These are phyloP conservation scores for Diaporthe caulivora DNA, from an alignment of 2,329 filamentous ascomycete species.

Conservation along the genomic window DNA sequence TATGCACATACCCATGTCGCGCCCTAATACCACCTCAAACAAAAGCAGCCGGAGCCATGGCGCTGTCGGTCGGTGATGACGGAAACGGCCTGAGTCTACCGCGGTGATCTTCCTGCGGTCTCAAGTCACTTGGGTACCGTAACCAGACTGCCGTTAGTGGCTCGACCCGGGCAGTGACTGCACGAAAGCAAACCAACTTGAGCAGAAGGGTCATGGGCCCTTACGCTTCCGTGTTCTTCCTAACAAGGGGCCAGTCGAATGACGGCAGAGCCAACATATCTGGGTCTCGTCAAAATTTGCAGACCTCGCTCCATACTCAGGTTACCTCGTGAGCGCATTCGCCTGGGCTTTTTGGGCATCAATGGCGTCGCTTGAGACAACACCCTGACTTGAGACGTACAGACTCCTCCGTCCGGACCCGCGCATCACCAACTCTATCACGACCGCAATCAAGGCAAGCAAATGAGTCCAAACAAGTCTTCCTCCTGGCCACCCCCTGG, in stretches of 20 bases:
- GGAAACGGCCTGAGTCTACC: neutral
- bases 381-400: neutral
- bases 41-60: constrained; percentile 11
- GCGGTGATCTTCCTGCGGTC: neutral
- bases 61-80: neutral
- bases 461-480: neutral
- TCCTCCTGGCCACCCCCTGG: neutral
- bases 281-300: constrained; percentile 1
- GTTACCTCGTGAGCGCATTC: neutral
- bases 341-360: neutral
- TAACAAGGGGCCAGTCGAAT: neutral
- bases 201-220: neutral
- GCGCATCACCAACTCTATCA: neutral
- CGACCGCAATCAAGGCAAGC: neutral
- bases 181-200: neutral
- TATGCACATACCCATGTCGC: constrained; percentile 15
- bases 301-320: neutral
- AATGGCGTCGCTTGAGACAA: neutral
- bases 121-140: neutral
- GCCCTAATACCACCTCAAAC: constrained; percentile 23
- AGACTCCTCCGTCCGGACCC: neutral
- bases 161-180: constrained; percentile 1
- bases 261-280: constrained; percentile 1
- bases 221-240: neutral
- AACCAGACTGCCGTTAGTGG: neutral